Conservation (phyloP, 208 protist species). For the Acanthamoeba triangularis region DNA sequence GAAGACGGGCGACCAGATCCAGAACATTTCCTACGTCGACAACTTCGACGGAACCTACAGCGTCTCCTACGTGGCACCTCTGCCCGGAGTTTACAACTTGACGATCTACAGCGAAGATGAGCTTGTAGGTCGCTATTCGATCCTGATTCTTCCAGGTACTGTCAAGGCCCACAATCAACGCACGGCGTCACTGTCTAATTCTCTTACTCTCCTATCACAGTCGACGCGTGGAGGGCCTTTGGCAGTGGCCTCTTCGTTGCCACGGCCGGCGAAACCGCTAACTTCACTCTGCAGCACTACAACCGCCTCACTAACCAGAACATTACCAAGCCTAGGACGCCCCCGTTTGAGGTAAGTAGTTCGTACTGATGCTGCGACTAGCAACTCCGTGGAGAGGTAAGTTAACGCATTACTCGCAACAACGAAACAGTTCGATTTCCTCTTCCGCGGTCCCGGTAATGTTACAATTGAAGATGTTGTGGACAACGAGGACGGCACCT, state of each 20-base stretch:
- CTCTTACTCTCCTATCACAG: neutral
- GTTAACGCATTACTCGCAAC: neutral
- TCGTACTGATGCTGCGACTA: neutral
- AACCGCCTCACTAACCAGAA: constrained; percentile 66
- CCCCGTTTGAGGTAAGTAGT: constrained; percentile 33
- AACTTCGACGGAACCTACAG: constrained; percentile 69
- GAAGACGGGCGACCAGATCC: neutral
- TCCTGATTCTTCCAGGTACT: constrained; percentile 51
- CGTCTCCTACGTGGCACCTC: constrained; percentile 22
- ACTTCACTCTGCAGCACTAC: constrained; percentile 66
- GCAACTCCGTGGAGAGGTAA: neutral
- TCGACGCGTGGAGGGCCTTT: constrained; percentile 30
- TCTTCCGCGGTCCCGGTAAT: constrained; percentile 60
- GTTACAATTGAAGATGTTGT: neutral
- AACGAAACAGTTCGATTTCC: constrained; percentile 54
- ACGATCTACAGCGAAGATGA: neutral
- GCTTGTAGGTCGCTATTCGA: neutral
- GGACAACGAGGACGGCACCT: constrained; percentile 72
- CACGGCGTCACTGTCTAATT: neutral
- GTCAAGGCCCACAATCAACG: neutral
- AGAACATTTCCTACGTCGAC: constrained; percentile 54
- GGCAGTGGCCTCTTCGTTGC: constrained; percentile 7
- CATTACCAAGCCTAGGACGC: constrained; percentile 17
- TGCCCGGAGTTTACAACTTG: constrained; percentile 53
- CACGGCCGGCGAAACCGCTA: constrained; percentile 18